Evolutionary conservation across 148 eudicot genomes (phyloP).

Genomic region (Vaccinium macrocarpon): DNA sequence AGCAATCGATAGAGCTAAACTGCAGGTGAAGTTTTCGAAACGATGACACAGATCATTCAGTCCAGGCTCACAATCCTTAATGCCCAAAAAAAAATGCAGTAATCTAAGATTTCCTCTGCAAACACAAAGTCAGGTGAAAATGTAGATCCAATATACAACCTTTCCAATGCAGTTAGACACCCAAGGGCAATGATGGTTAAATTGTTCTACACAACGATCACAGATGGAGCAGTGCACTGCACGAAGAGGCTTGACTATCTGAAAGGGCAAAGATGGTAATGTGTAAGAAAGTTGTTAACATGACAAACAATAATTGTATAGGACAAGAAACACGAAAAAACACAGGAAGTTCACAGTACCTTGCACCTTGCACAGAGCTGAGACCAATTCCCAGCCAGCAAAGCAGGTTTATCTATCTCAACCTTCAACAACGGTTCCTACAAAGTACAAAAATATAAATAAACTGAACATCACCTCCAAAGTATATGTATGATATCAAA

Average conservation of each 20-base stretch:
- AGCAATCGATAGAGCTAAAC: background rate
- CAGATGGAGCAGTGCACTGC: slow-evolving; percentile 97
- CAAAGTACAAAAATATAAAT: slow-evolving; percentile 2
- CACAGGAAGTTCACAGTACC: slow-evolving; percentile 33
- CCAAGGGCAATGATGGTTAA: slow-evolving; percentile 99
- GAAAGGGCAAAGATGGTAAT: slow-evolving; percentile 13
- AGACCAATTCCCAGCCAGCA: slow-evolving; percentile 96
- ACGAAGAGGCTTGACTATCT: slow-evolving; percentile 98
- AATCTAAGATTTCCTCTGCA: background rate
- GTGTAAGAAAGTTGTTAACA: background rate
- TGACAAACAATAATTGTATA: slow-evolving; percentile 2
- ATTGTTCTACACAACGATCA: slow-evolving; percentile 99
- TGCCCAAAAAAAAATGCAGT: background rate
- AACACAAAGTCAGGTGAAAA: background rate
- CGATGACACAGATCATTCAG: background rate
- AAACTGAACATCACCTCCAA: background rate
- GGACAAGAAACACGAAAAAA: background rate
- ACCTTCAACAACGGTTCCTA: slow-evolving; percentile 92
- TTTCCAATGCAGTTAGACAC: slow-evolving; percentile 96
- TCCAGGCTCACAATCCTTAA: background rate
- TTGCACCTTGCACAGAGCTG: slow-evolving; percentile 98
- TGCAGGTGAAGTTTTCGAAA: background rate
- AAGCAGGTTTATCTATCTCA: slow-evolving; percentile 75
- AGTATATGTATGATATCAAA: background rate
- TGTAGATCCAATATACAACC: slow-evolving; percentile 40